Base-by-base conservation (phyloP, 306 rosid species). In the Vigna unguiculata region DNA sequence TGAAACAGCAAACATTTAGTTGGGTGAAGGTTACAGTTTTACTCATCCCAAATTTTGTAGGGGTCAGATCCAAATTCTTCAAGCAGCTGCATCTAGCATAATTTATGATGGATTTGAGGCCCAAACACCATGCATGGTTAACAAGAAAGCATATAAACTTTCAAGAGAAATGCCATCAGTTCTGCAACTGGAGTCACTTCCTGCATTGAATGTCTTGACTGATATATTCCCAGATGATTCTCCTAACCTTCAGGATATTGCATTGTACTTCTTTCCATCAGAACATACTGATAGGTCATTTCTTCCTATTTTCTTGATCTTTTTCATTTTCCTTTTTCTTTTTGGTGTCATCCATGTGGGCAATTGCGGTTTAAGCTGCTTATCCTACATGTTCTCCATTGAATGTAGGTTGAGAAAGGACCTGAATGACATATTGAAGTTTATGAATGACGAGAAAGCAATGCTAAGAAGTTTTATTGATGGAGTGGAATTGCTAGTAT, bases 201-300 rank as follows among this genome's bases (percentile, higher is more conserved):
- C 90, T 69, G 79, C 53, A 21, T 78, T 54, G 76, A 60, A 72
- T 72, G 22, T 78, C 65, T 78, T 84, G 85, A 79, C 62, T 57
- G 87, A 87, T 43, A 70, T 85, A 20, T 91, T 87, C 79, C 81
- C 20, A 13, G 47, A 77, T 25, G 73, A 80, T 32, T 40, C 79
- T 78, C 93, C 90, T 20, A 77, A 46, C 69, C 91, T 90, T 73
- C 69, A 69, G 53, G 96, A 94, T 32, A 74, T 94, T 32, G 94
- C 90, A 5, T 60, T 94, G 69, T 94, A 89, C 81, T 87, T 94
- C 80, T 87, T 83, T 75, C 93, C 90, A 63, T 75, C 80, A 48
- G 73, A 74, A 49, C 69, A 67, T 30, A 25, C 41, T 73, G 79
- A 83, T 64, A 85, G 96, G 98, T 93, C 36, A 69, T 47, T 66